phyloP scores from a whole-genome alignment of 805 yeast species.

The Kluyveromyces dobzhanskii region DNA sequence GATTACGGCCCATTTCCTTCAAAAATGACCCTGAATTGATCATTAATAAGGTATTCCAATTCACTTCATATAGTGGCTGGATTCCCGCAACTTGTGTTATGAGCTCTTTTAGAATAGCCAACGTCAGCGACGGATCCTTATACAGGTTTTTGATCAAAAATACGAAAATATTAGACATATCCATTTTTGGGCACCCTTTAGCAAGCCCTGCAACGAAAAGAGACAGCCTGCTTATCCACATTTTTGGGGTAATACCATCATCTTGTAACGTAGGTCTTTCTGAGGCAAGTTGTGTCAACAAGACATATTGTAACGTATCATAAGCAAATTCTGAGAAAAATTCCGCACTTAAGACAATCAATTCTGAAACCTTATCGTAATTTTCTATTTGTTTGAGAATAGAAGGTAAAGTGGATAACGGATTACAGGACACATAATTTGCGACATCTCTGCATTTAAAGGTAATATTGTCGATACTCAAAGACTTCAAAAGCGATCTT shows the following conservation, averaged over 20 bases:
- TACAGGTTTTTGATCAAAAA: conserved; percentile 59
- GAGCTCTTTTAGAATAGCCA: conserved; percentile 60
- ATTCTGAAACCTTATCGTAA: conserved; percentile 74
- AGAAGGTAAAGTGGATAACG: conserved; percentile 65
- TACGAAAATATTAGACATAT: conserved; percentile 50
- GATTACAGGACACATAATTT: conserved; percentile 64
- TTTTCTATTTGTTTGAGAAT: conserved; percentile 80
- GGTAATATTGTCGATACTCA: conserved; percentile 70
- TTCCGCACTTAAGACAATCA: conserved; percentile 71
- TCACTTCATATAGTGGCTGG: conserved; percentile 57
- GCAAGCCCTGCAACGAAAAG: conserved; percentile 69
- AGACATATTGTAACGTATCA: conserved; percentile 73
- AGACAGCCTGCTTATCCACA: conserved; percentile 81
- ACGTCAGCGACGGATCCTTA: conserved; percentile 46
- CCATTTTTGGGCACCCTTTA: conserved; percentile 45
- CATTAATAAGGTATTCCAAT: conserved; percentile 53
- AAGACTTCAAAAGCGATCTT: conserved; percentile 65
- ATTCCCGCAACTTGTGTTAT: conserved; percentile 73
- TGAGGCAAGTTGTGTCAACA: conserved; percentile 60
- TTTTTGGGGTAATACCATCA: conserved; percentile 73
- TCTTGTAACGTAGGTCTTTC: conserved; percentile 61
- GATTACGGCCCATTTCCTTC: conserved; percentile 43
- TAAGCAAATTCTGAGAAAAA: conserved; percentile 71
- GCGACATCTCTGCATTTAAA: conserved; percentile 69
- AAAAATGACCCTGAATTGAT: conserved; percentile 58